Conservation (phyloP, 2,329 filamentous ascomycete genomes). For the Emmonsia crescens region DNA sequence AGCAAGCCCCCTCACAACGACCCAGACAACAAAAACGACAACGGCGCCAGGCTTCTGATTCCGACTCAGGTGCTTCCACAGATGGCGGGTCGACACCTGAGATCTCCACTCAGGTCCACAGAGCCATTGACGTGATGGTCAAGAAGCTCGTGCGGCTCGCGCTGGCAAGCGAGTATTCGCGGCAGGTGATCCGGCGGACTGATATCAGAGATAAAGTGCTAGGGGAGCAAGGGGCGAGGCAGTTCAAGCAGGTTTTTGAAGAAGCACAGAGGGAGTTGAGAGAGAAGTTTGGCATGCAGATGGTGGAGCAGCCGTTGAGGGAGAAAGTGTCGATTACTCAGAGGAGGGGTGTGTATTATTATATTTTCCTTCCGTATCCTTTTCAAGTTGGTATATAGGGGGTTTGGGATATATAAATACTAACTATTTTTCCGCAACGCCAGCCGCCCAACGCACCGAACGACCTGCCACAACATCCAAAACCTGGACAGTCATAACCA, state of each 20-base stretch:
- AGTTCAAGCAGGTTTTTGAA: constrained; percentile 68
- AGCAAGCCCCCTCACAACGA: not conserved
- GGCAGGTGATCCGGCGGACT: constrained; percentile 45
- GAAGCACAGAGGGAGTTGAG: constrained; percentile 62
- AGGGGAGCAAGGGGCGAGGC: constrained; percentile 52
- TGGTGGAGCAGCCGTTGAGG: constrained; percentile 68
- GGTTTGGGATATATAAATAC: too few species aligned
- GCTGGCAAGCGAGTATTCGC: constrained; percentile 49
- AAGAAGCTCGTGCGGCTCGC: constrained; percentile 54
- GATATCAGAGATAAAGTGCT: constrained; percentile 59
- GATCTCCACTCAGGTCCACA: constrained; percentile 16
- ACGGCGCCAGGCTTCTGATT: constrained; percentile 8
- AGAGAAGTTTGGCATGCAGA: constrained; percentile 78
- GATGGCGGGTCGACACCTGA: constrained; percentile 1
- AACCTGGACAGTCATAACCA: constrained; percentile 66
- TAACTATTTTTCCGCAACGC: not conserved
- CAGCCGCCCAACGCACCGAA: constrained; percentile 41
- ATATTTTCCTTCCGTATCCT: too few species aligned
- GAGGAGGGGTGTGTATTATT: constrained; percentile 51
- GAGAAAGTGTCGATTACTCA: constrained; percentile 76
- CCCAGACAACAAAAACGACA: constrained; percentile 7
- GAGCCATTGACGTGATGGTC: constrained; percentile 35
- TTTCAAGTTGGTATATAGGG: too few species aligned
- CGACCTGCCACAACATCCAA: constrained; percentile 44
- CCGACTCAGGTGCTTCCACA: constrained; percentile 7